A percentile compares a stretch with the other conserved stretches of the same genome.
phyloP scores from a whole-genome alignment of 1,284 basidiomycete species.

The Rhizoctonia solani region DNA sequence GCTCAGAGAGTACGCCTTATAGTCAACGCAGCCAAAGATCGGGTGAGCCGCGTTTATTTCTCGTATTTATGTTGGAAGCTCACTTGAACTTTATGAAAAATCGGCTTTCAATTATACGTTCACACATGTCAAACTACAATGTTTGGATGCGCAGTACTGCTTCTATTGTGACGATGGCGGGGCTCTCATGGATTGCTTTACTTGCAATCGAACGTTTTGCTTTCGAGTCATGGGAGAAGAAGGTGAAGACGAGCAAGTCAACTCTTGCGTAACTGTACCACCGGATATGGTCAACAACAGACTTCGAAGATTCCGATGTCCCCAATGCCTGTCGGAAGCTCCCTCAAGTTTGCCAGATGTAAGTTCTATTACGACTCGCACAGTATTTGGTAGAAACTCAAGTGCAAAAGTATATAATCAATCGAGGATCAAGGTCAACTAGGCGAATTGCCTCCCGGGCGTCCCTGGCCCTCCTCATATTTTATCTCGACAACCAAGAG shows the following conservation, averaged over 20 bases:
- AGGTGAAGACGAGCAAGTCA: not conserved
- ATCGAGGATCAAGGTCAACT: conserved; percentile 5
- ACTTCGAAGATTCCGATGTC: conserved; percentile 2
- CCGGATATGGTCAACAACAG: not conserved
- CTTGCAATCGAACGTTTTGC: conserved; percentile 2
- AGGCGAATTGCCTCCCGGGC: not conserved
- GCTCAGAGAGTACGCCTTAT: too few relatives aligned
- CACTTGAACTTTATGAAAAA: too few relatives aligned
- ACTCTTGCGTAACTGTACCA: conserved; percentile 5
- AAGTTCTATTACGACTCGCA: not conserved
- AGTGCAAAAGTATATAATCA: conserved; percentile 6
- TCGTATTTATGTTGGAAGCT: too few relatives aligned
- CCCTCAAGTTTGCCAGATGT: not conserved
- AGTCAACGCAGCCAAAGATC: too few relatives aligned
- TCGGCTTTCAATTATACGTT: too few relatives aligned
- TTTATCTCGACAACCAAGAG: not conserved
- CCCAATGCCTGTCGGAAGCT: not conserved
- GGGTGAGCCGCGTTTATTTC: too few relatives aligned
- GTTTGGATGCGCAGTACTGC: conserved; percentile 26
- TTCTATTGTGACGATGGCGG: conserved; percentile 25
- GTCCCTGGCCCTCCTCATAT: conserved; percentile 7
- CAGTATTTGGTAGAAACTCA: not conserved
- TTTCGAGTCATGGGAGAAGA: not conserved
- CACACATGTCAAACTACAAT: too few relatives aligned
- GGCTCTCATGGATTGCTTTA: not conserved